Evolutionary conservation across 1,284 basidiomycete genomes (phyloP), one percentile per base, ranked within the genome.

Genomic region (Cutaneotrichosporon sp.): DNA sequence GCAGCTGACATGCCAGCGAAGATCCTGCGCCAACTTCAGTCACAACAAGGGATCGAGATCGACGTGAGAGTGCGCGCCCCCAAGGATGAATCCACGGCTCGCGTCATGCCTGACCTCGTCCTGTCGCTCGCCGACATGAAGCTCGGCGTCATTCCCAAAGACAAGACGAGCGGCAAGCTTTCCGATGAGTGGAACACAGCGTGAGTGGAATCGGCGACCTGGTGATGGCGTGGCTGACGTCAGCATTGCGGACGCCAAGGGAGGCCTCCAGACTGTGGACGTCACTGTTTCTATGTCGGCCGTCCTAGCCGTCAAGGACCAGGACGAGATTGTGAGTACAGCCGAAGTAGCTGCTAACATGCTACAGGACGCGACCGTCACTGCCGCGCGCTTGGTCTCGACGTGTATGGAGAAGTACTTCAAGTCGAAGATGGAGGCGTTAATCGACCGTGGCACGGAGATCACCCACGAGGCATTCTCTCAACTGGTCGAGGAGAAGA

Each of bases 361-460:
- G 22, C 7, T 8, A 73, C 26, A 95, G 92, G 91, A 89, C 89
- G 83, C 84, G 66, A 85, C 88, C 32, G 86, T 89, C 68, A 87
- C 82, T 1, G 91, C 94, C 13, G 86, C 90, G 4, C 86, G 85
- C 67, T 83, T 97, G 63, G 92, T 92, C 2, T 92, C 91, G 9
- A 93, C 92, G 0, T 83, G 97, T 22, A 86, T 98, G 73, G 85
- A 87, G 61, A 85, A 93, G 73, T 90, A 97, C 79, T 89, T 96
- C 63, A 90, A 91, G 51, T 84, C 89, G 49, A 96, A 92, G 80
- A 86, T 98, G 73, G 91, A 94, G 78, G 87, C 87, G 5, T 92
- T 97, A 73, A 85, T 98, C 49, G 96, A 99, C 81, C 88, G 89
- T 68, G 92, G 93, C 75, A 88, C 90, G 52, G 91, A 91, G 77